A percentile compares a stretch with the other conserved stretches of the same genome.
Evolutionary conservation across 2,329 filamentous ascomycete species (phyloP).

Genomic region (Fusarium phyllophilum): DNA sequence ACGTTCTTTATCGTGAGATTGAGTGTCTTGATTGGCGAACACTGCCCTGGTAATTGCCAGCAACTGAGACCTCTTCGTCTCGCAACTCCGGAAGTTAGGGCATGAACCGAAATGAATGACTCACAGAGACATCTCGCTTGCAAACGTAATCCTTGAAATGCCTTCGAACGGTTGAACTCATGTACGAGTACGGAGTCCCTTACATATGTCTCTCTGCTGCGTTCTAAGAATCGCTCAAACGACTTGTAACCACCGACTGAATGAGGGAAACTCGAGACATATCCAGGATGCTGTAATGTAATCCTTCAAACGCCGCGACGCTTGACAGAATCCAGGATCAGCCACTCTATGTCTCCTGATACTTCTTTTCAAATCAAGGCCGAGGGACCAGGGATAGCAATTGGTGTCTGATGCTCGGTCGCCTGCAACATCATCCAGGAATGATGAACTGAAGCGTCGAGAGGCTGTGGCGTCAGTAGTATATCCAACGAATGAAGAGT

Average conservation of each 20-base stretch:
- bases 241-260: not conserved
- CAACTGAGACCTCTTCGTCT: not conserved
- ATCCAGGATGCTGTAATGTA: not conserved
- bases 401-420: not conserved
- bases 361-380: not conserved
- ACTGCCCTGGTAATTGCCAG: not conserved
- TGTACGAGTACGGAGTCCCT: not conserved
- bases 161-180: not conserved
- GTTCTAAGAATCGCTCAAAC: not conserved
- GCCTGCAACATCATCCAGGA: not conserved
- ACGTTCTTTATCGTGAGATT: not conserved
- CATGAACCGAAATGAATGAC: not conserved
- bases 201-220: not conserved
- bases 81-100: not conserved
- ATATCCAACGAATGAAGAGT: not conserved
- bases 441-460: not conserved
- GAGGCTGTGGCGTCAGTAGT: not conserved
- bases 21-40: not conserved
- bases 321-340: not conserved
- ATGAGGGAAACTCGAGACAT: not conserved
- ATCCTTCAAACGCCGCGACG: not conserved
- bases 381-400: not conserved
- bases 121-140: not conserved
- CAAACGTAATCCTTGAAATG: not conserved
- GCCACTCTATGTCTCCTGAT: not conserved